Evolutionary conservation across 2,329 filamentous ascomycete species (phyloP).

Genomic region (Arthrobotrys pseudoclavata): DNA sequence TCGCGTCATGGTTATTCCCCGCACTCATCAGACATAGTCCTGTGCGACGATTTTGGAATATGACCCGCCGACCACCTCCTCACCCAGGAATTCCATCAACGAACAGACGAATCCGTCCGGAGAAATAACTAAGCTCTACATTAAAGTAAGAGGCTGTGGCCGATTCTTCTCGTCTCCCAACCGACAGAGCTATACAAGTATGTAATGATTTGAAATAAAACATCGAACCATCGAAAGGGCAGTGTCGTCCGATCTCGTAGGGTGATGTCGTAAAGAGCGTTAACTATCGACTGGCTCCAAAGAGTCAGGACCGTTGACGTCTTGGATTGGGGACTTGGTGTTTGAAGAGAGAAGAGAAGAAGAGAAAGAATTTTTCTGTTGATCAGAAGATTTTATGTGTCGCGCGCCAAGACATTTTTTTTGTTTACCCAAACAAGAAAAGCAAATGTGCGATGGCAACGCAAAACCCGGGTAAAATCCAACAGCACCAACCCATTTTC

Average conservation of each 20-base stretch:
- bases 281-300: slow-evolving; percentile 47
- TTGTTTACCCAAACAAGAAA: slow-evolving; percentile 19
- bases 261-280: slow-evolving; percentile 58
- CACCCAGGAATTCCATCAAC: slow-evolving; percentile 57
- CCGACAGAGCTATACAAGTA: slow-evolving; percentile 59
- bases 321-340: slow-evolving; percentile 59
- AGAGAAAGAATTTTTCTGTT: slow-evolving; percentile 35
- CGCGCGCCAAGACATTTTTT: slow-evolving; percentile 48
- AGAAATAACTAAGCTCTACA: slow-evolving; percentile 51
- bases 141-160: slow-evolving; percentile 40
- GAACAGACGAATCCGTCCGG: slow-evolving; percentile 38
- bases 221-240: slow-evolving; percentile 53
- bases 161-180: slow-evolving; percentile 59
- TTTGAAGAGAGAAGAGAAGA: slow-evolving; percentile 52
- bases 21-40: slow-evolving; percentile 60
- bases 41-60: slow-evolving; percentile 60
- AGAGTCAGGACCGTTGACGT: slow-evolving; percentile 43
- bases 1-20: slow-evolving; percentile 60
- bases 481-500: slow-evolving; percentile 16
- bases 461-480: slow-evolving; percentile 28
- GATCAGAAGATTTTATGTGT: slow-evolving; percentile 48
- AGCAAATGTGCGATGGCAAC: slow-evolving; percentile 23
- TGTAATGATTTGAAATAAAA: slow-evolving; percentile 58
- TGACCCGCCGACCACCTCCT: slow-evolving; percentile 51
- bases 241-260: slow-evolving; percentile 54